Conservation (phyloP, 1,284 basidiomycete genomes). For the Ceratobasidium sp. region DNA sequence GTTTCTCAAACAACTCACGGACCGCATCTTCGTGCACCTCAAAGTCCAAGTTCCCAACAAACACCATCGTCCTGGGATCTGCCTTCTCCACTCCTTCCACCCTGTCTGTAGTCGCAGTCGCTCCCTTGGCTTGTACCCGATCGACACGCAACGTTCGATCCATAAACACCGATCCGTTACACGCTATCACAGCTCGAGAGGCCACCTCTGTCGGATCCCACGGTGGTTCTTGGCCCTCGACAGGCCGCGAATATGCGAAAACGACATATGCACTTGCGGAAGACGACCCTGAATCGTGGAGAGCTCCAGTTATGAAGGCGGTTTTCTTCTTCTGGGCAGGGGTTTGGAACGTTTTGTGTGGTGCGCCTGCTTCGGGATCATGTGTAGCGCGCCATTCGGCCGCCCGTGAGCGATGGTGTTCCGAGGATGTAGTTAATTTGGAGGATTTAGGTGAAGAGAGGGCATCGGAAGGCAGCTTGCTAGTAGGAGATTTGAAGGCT, state of each 20-base stretch:
- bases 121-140: constrained; percentile 61
- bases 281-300: constrained; percentile 76
- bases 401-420: constrained; percentile 59
- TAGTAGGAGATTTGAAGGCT: constrained; percentile 85
- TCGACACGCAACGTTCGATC: constrained; percentile 84
- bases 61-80: constrained; percentile 88
- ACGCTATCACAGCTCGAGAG: constrained; percentile 69
- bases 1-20: constrained; percentile 86
- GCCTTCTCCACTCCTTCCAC: constrained; percentile 57
- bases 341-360: constrained; percentile 72
- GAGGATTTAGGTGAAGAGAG: constrained; percentile 37
- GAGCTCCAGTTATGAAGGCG: constrained; percentile 93
- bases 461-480: constrained; percentile 69
- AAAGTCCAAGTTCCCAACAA: constrained; percentile 95
- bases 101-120: constrained; percentile 53
- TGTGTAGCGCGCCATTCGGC: constrained; percentile 60
- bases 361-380: constrained; percentile 61
- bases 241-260: constrained; percentile 77
- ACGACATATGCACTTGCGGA: constrained; percentile 90
- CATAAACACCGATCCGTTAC: constrained; percentile 82
- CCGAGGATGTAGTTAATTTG: constrained; percentile 55
- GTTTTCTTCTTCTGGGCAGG: constrained; percentile 93
- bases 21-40: constrained; percentile 92
- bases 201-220: constrained; percentile 85
- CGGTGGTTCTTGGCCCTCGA: constrained; percentile 60